These are phyloP conservation scores for Epichloe sp. DNA, from an alignment of 2,329 filamentous ascomycete genomes.

Conservation along the genomic window DNA sequence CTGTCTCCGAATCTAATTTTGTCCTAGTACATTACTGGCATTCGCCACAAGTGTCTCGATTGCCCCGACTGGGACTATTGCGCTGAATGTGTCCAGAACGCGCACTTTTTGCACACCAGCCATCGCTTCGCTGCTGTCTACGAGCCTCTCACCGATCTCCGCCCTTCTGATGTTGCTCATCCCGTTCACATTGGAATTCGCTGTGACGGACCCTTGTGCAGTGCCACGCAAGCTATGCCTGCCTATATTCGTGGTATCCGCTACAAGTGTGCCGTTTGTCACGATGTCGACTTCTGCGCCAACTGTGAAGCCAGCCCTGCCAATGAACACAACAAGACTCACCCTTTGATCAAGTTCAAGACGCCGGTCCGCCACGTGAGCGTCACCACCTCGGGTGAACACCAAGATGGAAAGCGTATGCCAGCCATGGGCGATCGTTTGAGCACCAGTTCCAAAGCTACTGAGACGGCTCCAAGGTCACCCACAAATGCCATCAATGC, in stretches of 20 bases:
- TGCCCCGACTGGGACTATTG: conserved; percentile 99
- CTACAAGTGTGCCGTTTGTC: conserved; percentile 95
- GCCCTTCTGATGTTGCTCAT: conserved; percentile 9
- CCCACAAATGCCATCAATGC: conserved; percentile 34
- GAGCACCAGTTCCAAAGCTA: conserved; percentile 32
- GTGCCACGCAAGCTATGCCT: conserved; percentile 35
- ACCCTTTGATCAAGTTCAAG: conserved; percentile 94
- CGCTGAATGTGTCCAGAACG: conserved; percentile 55
- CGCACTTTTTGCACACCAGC: conserved; percentile 56
- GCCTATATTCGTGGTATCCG: conserved; percentile 75
- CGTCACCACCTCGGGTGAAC: conserved; percentile 73
- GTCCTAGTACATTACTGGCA: conserved; percentile 55
- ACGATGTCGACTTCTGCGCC: conserved; percentile 90
- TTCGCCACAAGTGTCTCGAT: conserved; percentile 91
- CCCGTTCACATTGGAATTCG: conserved; percentile 70
- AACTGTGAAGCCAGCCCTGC: conserved; percentile 79
- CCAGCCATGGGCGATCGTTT: conserved; percentile 57
- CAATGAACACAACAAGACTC: conserved; percentile 85
- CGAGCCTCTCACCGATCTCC: conserved; percentile 40
- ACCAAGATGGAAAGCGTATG: conserved; percentile 50
- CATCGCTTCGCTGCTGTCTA: conserved; percentile 89
- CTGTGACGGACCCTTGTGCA: conserved; percentile 88
- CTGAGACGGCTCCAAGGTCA: conserved; percentile 28
- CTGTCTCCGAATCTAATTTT: not conserved
- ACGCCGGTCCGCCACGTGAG: conserved; percentile 79